phyloP scores from a whole-genome alignment of 345 rosid genomes.

The Citrus mangshanensis region DNA sequence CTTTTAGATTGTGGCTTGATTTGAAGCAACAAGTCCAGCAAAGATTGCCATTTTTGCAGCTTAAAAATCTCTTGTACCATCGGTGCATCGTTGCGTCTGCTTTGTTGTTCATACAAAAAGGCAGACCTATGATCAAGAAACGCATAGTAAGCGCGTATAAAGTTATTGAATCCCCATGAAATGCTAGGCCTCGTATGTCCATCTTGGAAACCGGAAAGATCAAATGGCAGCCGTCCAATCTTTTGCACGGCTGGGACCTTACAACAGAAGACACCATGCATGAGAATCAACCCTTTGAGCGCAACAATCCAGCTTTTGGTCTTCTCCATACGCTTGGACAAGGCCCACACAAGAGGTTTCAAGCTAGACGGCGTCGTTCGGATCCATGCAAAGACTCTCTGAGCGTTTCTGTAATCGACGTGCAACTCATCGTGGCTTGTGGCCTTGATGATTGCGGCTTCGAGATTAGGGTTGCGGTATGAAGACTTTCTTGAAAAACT shows the following conservation, averaged over 20 bases:
- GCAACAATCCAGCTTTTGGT: conserved; percentile 79
- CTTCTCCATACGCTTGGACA: conserved; percentile 51
- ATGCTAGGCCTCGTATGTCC: conserved; percentile 26
- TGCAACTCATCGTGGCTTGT: conserved; percentile 65
- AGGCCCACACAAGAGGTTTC: conserved; percentile 46
- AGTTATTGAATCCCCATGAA: conserved; percentile 48
- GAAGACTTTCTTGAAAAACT: conserved; percentile 32
- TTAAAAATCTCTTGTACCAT: conserved; percentile 36
- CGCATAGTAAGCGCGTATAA: conserved; percentile 62
- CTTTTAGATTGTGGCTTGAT: conserved; percentile 48
- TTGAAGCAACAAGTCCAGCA: conserved; percentile 58
- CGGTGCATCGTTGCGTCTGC: conserved; percentile 23
- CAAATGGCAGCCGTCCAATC: conserved; percentile 68
- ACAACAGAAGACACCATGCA: conserved; percentile 77
- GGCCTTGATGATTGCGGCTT: conserved; percentile 67
- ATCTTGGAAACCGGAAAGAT: conserved; percentile 58
- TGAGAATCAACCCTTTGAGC: conserved; percentile 66
- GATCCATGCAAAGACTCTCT: conserved; percentile 61
- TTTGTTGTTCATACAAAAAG: conserved; percentile 28
- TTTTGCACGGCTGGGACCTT: conserved; percentile 36
- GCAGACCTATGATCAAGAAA: conserved; percentile 60
- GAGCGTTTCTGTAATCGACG: conserved; percentile 61
- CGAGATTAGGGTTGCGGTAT: conserved; percentile 50
- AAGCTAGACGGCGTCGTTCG: conserved; percentile 58
- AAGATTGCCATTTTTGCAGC: conserved; percentile 48